Evolutionary conservation across 257 asterid genomes (phyloP).

Genomic region (Gynochthodes officinalis): DNA sequence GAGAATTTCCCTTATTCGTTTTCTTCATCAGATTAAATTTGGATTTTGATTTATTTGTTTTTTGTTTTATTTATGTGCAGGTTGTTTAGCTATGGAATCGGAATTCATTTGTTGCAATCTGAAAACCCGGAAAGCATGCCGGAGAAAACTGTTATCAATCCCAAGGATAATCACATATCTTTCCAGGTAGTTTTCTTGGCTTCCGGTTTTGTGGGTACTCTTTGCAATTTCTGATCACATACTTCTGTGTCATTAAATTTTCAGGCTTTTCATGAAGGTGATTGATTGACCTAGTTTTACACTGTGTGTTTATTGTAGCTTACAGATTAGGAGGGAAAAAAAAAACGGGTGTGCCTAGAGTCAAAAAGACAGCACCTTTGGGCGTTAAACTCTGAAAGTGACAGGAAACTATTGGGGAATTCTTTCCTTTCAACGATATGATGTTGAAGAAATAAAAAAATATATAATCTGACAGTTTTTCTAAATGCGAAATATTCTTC

Average conservation of each 20-base stretch:
- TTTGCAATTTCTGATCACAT: too few species aligned
- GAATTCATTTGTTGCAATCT: conserved; percentile 81
- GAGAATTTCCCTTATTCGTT: neutral
- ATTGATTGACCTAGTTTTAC: too few species aligned
- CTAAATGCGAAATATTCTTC: too few species aligned
- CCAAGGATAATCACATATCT: conserved; percentile 91
- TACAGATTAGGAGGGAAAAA: too few species aligned
- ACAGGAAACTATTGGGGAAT: neutral
- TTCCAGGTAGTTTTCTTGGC: conserved; percentile 59
- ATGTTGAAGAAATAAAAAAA: neutral
- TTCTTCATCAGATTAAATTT: neutral
- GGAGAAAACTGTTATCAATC: conserved; percentile 71
- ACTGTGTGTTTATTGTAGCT: too few species aligned
- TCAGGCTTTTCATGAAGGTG: too few species aligned
- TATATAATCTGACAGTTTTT: neutral
- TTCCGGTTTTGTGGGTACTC: too few species aligned
- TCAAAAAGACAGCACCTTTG: neutral
- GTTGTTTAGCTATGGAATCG: conserved; percentile 93
- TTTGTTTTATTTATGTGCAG: conserved; percentile 26
- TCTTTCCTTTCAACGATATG: neutral
- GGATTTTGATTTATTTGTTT: neutral
- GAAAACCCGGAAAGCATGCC: conserved; percentile 66
- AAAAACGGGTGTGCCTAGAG: neutral
- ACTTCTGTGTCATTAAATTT: neutral
- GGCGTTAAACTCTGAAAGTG: neutral